Evolutionary conservation across 495 filamentous ascomycete genomes (phyloP).

Genomic region (Aspergillus leporis): DNA sequence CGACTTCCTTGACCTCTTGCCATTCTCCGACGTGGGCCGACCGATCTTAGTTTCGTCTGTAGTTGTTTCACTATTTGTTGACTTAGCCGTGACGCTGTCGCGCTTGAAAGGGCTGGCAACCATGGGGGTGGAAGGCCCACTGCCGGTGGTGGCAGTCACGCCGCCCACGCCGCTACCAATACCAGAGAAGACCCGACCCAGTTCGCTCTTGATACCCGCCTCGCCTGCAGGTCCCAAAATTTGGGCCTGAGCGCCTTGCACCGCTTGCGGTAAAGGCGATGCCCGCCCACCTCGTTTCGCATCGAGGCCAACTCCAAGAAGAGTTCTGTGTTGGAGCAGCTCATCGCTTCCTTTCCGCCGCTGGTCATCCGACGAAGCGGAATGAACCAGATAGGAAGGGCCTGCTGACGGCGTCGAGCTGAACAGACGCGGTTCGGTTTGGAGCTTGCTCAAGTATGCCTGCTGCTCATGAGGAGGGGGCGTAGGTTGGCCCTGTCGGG

Average conservation of each 20-base stretch:
- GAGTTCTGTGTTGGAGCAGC: conserved; percentile 43
- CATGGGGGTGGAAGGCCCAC: conserved; percentile 57
- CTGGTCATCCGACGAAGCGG: conserved; percentile 36
- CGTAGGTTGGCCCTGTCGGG: conserved; percentile 36
- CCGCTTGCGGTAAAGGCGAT: conserved; percentile 89
- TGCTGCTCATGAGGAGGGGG: conserved; percentile 38
- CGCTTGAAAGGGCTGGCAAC: conserved; percentile 56
- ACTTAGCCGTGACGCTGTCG: conserved; percentile 38
- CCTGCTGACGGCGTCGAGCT: conserved; percentile 26
- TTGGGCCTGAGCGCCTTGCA: conserved; percentile 85
- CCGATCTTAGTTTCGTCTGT: conserved; percentile 37
- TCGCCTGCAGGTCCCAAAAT: conserved; percentile 72
- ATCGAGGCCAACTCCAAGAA: conserved; percentile 46
- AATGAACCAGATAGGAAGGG: conserved; percentile 27
- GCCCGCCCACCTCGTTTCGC: conserved; percentile 49
- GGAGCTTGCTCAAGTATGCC: conserved; percentile 35
- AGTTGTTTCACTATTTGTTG: conserved; percentile 35
- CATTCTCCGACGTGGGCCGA: conserved; percentile 54
- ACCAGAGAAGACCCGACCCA: conserved; percentile 87
- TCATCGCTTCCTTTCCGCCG: conserved; percentile 62
- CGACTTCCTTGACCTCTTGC: conserved; percentile 54
- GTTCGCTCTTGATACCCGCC: conserved; percentile 85
- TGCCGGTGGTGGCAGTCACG: conserved; percentile 53
- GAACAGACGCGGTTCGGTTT: conserved; percentile 34
- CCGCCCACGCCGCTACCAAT: conserved; percentile 82